Percentiles rank a stretch among this genome's conserved stretches.
Evolutionary conservation across 306 rosid species (phyloP).

Genomic region (Psophocarpus tetragonolobus): DNA sequence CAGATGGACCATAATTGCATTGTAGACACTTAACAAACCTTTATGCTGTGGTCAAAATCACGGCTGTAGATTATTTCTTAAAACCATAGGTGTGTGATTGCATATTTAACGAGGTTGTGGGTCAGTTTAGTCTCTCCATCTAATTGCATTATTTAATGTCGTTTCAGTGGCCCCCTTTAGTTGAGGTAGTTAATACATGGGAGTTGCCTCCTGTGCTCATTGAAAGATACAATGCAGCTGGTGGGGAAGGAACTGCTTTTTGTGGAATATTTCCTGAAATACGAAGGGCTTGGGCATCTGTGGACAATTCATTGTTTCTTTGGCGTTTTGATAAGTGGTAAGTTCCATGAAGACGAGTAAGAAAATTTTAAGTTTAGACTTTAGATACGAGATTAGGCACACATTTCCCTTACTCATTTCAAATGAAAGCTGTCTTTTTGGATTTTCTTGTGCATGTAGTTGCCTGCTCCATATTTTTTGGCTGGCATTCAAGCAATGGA

Average conservation of each 20-base stretch:
- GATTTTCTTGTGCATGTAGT: not conserved
- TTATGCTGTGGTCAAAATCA: not conserved
- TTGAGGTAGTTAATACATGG: slow-evolving; percentile 83
- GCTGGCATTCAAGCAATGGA: not conserved
- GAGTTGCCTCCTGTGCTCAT: slow-evolving; percentile 92
- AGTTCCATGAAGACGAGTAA: slow-evolving; percentile 31
- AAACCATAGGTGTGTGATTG: not conserved
- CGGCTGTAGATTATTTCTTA: not conserved
- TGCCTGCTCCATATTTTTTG: not conserved
- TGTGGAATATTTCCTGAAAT: slow-evolving; percentile 97
- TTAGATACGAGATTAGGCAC: not conserved
- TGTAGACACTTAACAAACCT: not conserved
- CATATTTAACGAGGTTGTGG: not conserved
- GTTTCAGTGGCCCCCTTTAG: slow-evolving; percentile 92
- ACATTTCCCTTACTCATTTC: not conserved
- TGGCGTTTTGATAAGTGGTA: slow-evolving; percentile 99
- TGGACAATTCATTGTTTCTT: slow-evolving; percentile 88
- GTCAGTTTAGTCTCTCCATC: not conserved
- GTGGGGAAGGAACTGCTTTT: slow-evolving; percentile 96
- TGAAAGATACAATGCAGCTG: slow-evolving; percentile 93
- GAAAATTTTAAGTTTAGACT: not conserved
- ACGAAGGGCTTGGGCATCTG: slow-evolving; percentile 96
- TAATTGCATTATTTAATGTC: slow-evolving; percentile 24
- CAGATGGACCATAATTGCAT: not conserved
- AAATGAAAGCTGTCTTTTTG: not conserved